phyloP scores from a whole-genome alignment of 768 basidiomycete species.

The Suillus cothurnatus region DNA sequence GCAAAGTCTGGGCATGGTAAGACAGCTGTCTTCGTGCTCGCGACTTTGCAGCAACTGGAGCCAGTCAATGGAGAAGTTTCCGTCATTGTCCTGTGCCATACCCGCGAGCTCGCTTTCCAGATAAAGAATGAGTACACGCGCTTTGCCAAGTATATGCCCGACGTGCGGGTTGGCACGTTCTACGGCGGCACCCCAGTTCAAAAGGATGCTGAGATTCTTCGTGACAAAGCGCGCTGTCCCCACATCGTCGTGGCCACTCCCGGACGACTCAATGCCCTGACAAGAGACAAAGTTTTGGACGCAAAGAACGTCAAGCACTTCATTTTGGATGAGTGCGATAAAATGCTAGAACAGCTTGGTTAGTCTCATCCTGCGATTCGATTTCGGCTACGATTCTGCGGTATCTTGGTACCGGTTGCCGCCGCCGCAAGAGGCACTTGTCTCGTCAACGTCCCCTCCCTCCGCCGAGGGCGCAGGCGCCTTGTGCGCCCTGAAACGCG shows the following conservation, averaged over 20 bases:
- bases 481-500: slow-evolving; percentile 40
- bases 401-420: slow-evolving; percentile 42
- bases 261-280: slow-evolving; percentile 93
- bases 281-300: slow-evolving; percentile 93
- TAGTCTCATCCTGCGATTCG: slow-evolving; percentile 72
- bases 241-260: slow-evolving; percentile 99
- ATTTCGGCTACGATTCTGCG: slow-evolving; percentile 60
- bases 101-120: slow-evolving; percentile 98
- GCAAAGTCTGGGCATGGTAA: slow-evolving; percentile 99
- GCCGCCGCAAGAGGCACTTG: slow-evolving; percentile 38
- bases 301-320: slow-evolving; percentile 98
- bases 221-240: slow-evolving; percentile 96
- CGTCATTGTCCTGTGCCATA: slow-evolving; percentile 97
- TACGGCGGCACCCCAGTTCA: slow-evolving; percentile 95
- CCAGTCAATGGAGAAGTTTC: slow-evolving; percentile 98
- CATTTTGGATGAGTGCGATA: slow-evolving; percentile 99
- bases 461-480: slow-evolving; percentile 40
- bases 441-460: slow-evolving; percentile 41
- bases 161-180: slow-evolving; percentile 96
- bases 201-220: slow-evolving; percentile 91
- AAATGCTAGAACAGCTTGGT: slow-evolving; percentile 99
- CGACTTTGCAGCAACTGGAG: slow-evolving; percentile 96
- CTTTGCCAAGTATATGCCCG: slow-evolving; percentile 99
- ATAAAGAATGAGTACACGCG: slow-evolving; percentile 99
- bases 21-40: slow-evolving; percentile 98